Base-by-base conservation (phyloP, 148 eudicot species). In the Chenopodium suecicum region DNA sequence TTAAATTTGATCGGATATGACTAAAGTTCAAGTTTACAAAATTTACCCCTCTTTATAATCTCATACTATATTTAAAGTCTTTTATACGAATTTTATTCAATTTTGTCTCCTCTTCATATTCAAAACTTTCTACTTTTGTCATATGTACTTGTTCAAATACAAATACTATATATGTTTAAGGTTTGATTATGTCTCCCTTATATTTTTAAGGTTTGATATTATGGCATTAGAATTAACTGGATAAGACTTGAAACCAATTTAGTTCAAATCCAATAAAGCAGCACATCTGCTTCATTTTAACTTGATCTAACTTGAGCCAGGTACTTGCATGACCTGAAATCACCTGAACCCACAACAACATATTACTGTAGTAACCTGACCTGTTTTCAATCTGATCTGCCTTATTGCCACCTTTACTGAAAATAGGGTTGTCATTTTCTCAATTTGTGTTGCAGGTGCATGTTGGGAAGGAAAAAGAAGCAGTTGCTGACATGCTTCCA, bases 391-490 rank as follows among this genome's bases (percentile, higher is more conserved):
- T 4, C 48, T 41, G 56, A 12, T 47, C 60, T 46, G 27, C 9
- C 75, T 25, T 9, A 13, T 73, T 73, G 34, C 52, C 31, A 10
- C 50, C 27, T 73, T n/a, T 73, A 13, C 58, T 73, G 4, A 70
- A n/a, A 9, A 41, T 37, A 41, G 47, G 29, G 52, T 48, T 73
- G 32, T 48, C 32, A 9, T 11, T 25, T 75, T 27, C 70, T 44
- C 20, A 70, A 73, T 60, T 64, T 44, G 4, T 70, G 75, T 74
- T 78, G 78, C 90, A 96, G 99, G 98, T 96, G 68, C 81, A 74
- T 74, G 91, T 86, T 74, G 98, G 99, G 29, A 96, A 92, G 89
- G 99, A 94, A 90, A 91, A 84, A 87, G 98, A 94, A 87, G 92
- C 93, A 74, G 90, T 96, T 58, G 86, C 85, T 34, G 98, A 96